These are phyloP conservation scores for Diaporthe aspalathi DNA, from an alignment of 2,329 filamentous ascomycete species.

Conservation along the genomic window DNA sequence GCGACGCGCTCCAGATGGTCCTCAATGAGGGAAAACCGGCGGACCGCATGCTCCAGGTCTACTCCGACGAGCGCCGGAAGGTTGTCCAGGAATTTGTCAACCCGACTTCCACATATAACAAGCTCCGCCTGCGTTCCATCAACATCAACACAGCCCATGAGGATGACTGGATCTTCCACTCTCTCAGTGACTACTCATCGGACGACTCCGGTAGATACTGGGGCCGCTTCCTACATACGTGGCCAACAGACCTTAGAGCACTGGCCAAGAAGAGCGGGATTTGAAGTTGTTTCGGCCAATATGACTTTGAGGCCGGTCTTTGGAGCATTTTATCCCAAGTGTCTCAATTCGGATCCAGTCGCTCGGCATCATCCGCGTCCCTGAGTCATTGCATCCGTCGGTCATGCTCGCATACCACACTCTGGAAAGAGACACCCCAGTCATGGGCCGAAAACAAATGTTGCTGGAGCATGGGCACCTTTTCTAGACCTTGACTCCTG, in stretches of 20 bases:
- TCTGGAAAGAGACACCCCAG: neutral
- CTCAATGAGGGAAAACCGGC: neutral
- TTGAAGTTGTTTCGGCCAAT: no score
- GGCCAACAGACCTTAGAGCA: neutral
- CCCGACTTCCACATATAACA: conserved; percentile 1
- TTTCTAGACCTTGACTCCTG: neutral
- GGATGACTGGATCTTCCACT: conserved; percentile 13
- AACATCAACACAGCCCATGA: neutral
- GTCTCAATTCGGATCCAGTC: neutral
- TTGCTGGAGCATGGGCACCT: neutral
- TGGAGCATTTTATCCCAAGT: neutral
- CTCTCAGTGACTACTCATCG: neutral
- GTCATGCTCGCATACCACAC: neutral
- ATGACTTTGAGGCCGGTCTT: neutral
- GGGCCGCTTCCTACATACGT: neutral
- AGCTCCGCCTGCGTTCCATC: conserved; percentile 4
- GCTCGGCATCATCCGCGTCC: neutral
- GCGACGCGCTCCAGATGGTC: conserved; percentile 6
- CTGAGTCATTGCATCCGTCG: conserved; percentile 5
- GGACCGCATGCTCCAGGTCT: neutral
- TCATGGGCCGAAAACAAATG: neutral
- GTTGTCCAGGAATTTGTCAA: neutral
- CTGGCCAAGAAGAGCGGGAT: neutral
- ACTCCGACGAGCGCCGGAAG: conserved; percentile 2
- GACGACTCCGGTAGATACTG: neutral